Conservation (phyloP, 1,284 basidiomycete genomes). For the Calocybe gambosa region DNA sequence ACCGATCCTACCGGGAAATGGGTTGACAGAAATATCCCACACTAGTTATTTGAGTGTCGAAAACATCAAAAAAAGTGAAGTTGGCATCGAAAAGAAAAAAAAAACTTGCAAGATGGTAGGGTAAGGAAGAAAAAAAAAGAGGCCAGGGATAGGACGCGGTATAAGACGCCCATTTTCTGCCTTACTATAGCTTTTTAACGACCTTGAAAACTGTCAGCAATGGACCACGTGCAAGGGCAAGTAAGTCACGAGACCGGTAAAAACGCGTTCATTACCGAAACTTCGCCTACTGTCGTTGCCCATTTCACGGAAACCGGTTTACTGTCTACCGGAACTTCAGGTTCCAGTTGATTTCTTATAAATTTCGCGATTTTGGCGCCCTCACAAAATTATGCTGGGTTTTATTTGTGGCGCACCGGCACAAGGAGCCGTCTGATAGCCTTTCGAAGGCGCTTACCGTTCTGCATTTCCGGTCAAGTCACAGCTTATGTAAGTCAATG, state of each 20-base stretch:
- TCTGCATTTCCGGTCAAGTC: too few species aligned
- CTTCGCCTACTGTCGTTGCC: not conserved
- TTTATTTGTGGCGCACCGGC: too few species aligned
- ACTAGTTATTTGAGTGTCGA: slow-evolving; percentile 1
- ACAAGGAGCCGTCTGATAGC: too few species aligned
- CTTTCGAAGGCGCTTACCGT: too few species aligned
- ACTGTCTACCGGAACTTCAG: not conserved
- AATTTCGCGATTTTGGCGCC: too few species aligned
- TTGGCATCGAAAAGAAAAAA: not conserved
- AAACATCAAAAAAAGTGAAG: not conserved
- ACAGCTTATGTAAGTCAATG: too few species aligned
- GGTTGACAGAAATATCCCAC: slow-evolving; percentile 2
- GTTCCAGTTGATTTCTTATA: too few species aligned
- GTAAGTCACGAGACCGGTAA: slow-evolving; percentile 6
- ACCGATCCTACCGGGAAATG: slow-evolving; percentile 28
- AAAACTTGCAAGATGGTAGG: not conserved
- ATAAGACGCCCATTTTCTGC: not conserved
- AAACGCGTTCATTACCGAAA: slow-evolving; percentile 3
- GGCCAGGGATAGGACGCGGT: not conserved
- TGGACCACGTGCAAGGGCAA: not conserved
- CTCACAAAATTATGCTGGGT: too few species aligned
- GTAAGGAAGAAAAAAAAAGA: not conserved
- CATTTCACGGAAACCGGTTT: not conserved
- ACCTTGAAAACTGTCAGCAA: not conserved
- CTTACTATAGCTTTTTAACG: not conserved